These are phyloP conservation scores for Aspergillus vadensis DNA, from an alignment of 2,329 filamentous ascomycete species.

Conservation along the genomic window DNA sequence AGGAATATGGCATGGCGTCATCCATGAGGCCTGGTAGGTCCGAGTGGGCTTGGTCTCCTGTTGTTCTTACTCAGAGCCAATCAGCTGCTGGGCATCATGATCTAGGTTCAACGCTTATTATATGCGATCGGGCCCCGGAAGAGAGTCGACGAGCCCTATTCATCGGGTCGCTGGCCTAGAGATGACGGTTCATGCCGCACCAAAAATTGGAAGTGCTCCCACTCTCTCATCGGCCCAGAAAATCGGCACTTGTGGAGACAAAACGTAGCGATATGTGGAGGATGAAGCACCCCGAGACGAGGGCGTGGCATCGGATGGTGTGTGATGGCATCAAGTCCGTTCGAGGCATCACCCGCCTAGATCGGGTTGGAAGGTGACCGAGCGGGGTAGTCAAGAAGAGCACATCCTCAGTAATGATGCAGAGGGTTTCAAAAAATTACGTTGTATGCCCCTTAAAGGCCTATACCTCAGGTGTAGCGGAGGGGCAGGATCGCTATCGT, in stretches of 20 bases:
- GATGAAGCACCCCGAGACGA: not conserved
- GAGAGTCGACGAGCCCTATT: not conserved
- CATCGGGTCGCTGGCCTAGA: not conserved
- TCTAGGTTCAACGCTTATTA: not conserved
- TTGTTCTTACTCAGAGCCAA: not conserved
- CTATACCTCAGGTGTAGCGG: too few relatives aligned
- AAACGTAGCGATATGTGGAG: not conserved
- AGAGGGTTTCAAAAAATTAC: too few relatives aligned
- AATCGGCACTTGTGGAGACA: not conserved
- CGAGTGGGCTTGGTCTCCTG: not conserved
- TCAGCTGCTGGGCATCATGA: not conserved
- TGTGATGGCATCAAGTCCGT: not conserved
- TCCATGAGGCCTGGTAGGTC: not conserved
- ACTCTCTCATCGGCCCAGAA: not conserved
- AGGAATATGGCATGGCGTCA: not conserved
- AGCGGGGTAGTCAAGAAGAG: not conserved
- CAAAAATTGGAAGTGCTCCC: not conserved
- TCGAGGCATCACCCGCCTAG: not conserved
- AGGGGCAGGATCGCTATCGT: too few relatives aligned
- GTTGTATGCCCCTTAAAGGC: too few relatives aligned
- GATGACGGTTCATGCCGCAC: not conserved
- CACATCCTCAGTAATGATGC: too few relatives aligned
- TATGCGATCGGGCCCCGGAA: not conserved
- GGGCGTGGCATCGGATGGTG: not conserved
- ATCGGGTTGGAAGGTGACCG: not conserved